Evolutionary conservation across 139 green algal genomes (phyloP), one percentile per base, ranked within the genome.

Genomic region (Chlamydomonas sp.): DNA sequence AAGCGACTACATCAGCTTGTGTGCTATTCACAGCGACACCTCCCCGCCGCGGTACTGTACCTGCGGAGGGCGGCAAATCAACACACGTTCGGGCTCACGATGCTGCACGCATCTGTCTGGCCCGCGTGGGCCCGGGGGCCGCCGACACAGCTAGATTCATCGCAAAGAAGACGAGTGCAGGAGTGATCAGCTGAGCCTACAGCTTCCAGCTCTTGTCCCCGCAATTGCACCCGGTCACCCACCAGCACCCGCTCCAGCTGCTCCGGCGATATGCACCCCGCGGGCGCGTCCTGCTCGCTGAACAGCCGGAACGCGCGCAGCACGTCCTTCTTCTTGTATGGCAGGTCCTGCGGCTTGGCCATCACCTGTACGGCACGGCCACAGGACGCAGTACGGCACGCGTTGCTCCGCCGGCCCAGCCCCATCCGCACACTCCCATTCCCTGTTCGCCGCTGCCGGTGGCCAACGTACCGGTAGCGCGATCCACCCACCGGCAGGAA

Each of bases 231-330:
- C 31, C 31, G 31, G 31, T 49, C 31, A 60, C 90, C 83, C 72
- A 94, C 91, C 83, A 94, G 84, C 60, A 89, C 86, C 58, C 77
- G 72, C 79, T 93, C 90, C 64, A 94, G 79, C 14, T 74, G 64
- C 18, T 94, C 91, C 16, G 89, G 87, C 15, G 66, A 71, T 60
- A 94, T 94, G 78, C 82, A 89, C 8, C 91, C 91, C 62, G 58
- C 15, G 15, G 91, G 89, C 57, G 80, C 90, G 20, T 81, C 77
- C 4, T 15, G 64, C 64, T 93, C 89, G 20, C 86, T 86, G 78
- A 94, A 91, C 83, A 93, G 77, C 14, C 86, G 85, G 63, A 94
- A 94, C 4, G 89, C 80, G 17, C 89, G 86, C 73, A 91, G 64
- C 60, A 94, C 63, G 63, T 94, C 91, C 0, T 71, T 73, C 63